phyloP scores from a whole-genome alignment of 73 alveolate species.

The Paramecium biaurelia region DNA sequence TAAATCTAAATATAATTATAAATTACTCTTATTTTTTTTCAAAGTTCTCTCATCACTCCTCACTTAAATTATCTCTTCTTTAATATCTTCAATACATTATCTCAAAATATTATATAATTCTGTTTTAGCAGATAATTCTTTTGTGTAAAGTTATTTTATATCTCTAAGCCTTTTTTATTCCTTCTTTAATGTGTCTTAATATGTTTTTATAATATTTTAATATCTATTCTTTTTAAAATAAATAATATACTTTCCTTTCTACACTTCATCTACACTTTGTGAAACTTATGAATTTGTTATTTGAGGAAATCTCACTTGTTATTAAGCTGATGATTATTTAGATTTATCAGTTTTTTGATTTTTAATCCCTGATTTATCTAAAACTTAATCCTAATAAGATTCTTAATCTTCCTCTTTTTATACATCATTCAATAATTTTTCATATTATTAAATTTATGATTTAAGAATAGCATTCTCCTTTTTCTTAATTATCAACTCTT shows the following conservation, averaged over 20 bases:
- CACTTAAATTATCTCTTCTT: conserved; percentile 67
- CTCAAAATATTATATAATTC: conserved; percentile 70
- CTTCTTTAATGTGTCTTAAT: conserved; percentile 20
- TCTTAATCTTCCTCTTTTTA: conserved; percentile 51
- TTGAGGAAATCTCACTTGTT: background rate
- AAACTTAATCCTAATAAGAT: background rate
- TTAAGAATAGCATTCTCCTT: conserved; percentile 58
- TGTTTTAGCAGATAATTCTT: conserved; percentile 77
- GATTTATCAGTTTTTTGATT: background rate
- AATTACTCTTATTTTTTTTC: background rate
- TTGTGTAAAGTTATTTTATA: conserved; percentile 61
- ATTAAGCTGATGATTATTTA: background rate
- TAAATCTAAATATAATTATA: background rate
- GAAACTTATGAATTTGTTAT: background rate
- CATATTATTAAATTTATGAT: conserved; percentile 37
- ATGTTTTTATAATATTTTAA: conserved; percentile 34
- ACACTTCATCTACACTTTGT: background rate
- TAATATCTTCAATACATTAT: conserved; percentile 80
- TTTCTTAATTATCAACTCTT: conserved; percentile 53
- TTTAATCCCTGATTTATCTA: background rate
- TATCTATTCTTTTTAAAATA: background rate
- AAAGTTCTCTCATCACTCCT: conserved; percentile 52
- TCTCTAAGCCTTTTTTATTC: conserved; percentile 72
- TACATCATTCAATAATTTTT: conserved; percentile 43
- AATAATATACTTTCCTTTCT: background rate